These are phyloP conservation scores for Boechera divaricarpa DNA, from an alignment of 345 rosid genomes.

Conservation along the genomic window DNA sequence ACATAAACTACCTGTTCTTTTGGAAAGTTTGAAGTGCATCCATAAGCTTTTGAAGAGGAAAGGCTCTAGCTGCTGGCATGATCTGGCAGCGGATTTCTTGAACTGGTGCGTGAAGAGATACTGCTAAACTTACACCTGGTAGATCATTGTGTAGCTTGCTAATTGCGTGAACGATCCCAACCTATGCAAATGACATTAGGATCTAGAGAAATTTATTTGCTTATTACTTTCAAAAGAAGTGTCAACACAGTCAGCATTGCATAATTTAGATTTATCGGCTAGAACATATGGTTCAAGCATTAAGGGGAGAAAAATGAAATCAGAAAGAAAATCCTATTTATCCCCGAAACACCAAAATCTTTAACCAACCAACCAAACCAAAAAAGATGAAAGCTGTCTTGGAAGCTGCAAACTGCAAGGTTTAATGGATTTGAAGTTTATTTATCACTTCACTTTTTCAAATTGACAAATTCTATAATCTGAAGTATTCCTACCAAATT, in stretches of 20 bases:
- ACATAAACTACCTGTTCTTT: slow-evolving; percentile 59
- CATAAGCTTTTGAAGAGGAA: slow-evolving; percentile 93
- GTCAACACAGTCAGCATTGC: neutral
- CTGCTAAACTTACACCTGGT: slow-evolving; percentile 96
- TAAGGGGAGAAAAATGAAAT: neutral
- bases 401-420: neutral
- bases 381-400: neutral
- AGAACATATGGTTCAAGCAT: neutral
- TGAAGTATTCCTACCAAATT: neutral
- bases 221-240: neutral
- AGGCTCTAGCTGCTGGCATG: slow-evolving; percentile 99
- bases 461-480: neutral
- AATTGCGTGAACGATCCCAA: slow-evolving; percentile 90
- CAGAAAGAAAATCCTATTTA: neutral
- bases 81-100: slow-evolving; percentile 95
- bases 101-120: slow-evolving; percentile 94
- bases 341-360: neutral
- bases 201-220: neutral
- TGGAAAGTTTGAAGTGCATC: slow-evolving; percentile 73
- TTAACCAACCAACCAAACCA: neutral
- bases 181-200: slow-evolving; percentile 57
- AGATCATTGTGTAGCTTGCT: slow-evolving; percentile 88
- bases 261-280: neutral
- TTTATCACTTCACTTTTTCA: neutral
- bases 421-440: neutral